Evolutionary conservation across 352 stramenopile genomes (phyloP).

Genomic region (Globisporangium rhizosaccharum): DNA sequence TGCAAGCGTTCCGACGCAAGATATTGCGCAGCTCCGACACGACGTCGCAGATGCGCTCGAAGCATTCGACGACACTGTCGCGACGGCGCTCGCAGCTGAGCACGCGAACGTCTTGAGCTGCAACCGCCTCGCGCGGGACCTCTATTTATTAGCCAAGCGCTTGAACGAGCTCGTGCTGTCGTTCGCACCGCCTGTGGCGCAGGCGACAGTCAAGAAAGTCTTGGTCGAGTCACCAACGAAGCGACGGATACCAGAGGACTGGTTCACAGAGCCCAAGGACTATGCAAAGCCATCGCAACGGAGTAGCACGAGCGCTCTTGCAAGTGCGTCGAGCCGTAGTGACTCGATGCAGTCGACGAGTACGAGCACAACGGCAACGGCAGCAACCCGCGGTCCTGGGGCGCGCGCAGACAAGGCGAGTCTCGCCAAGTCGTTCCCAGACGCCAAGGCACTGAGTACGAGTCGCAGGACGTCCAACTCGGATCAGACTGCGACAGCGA

Average conservation of each 20-base stretch:
- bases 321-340: slow-evolving; percentile 19
- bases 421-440: slow-evolving; percentile 37
- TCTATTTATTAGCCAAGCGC: slow-evolving; percentile 50
- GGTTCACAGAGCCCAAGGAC: slow-evolving; percentile 49
- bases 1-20: slow-evolving; percentile 42
- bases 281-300: slow-evolving; percentile 19
- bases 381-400: no score
- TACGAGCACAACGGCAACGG: slow-evolving; percentile 3
- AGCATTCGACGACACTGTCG: slow-evolving; percentile 27
- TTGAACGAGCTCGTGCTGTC: slow-evolving; percentile 55
- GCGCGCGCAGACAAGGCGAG: slow-evolving; percentile 25
- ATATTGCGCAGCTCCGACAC: slow-evolving; percentile 45
- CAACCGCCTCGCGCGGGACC: slow-evolving; percentile 54
- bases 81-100: slow-evolving; percentile 20
- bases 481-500: slow-evolving; percentile 39
- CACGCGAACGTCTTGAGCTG: slow-evolving; percentile 57
- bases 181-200: slow-evolving; percentile 49
- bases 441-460: slow-evolving; percentile 27
- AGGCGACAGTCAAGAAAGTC: slow-evolving; percentile 78
- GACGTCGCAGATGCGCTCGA: slow-evolving; percentile 32
- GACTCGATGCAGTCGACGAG: slow-evolving; percentile 34
- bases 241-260: slow-evolving; percentile 70
- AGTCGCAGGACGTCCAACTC: slow-evolving; percentile 27
- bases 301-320: not conserved
- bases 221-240: slow-evolving; percentile 57